A percentile compares a stretch with the other conserved stretches of the same genome.
These are phyloP conservation scores for Claviceps digitariae DNA, from an alignment of 2,329 filamentous ascomycete genomes.

Conservation along the genomic window DNA sequence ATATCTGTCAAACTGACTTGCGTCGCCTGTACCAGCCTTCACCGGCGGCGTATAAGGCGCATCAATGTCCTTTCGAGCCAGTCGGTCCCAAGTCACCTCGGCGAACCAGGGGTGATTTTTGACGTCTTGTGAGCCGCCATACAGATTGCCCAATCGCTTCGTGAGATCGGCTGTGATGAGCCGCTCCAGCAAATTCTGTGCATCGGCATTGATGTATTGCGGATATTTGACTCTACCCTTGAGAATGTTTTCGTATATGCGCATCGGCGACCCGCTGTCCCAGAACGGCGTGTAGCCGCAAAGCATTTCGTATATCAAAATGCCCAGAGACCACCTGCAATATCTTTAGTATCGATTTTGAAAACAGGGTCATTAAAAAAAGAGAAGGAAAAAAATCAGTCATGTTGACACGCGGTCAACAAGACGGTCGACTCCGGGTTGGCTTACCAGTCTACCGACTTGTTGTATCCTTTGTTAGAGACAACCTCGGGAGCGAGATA, in stretches of 20 bases:
- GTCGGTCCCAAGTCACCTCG: slow-evolving; percentile 93
- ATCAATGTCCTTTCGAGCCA: slow-evolving; percentile 93
- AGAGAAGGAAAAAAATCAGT: not conserved
- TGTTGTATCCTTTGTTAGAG: slow-evolving; percentile 99
- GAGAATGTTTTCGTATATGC: slow-evolving; percentile 99
- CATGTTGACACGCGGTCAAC: not conserved
- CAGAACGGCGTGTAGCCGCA: slow-evolving; percentile 98
- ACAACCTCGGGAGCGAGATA: slow-evolving; percentile 97
- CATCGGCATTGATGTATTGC: slow-evolving; percentile 86
- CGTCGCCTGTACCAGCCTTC: slow-evolving; percentile 83
- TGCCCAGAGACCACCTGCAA: slow-evolving; percentile 88
- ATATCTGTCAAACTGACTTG: slow-evolving; percentile 96
- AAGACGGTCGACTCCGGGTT: not conserved
- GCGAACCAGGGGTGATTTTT: slow-evolving; percentile 95
- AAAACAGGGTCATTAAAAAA: no score
- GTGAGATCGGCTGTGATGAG: slow-evolving; percentile 92
- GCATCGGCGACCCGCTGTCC: slow-evolving; percentile 95
- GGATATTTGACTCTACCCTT: slow-evolving; percentile 95
- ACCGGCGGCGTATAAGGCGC: slow-evolving; percentile 95
- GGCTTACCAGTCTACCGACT: slow-evolving; percentile 92
- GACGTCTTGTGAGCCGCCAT: slow-evolving; percentile 79
- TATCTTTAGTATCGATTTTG: not conserved
- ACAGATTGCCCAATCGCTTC: slow-evolving; percentile 87
- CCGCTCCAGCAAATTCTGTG: slow-evolving; percentile 80
- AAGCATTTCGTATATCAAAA: slow-evolving; percentile 98